phyloP scores from a whole-genome alignment of 2,329 filamentous ascomycete species.

The Dothideomycetes sp. region DNA sequence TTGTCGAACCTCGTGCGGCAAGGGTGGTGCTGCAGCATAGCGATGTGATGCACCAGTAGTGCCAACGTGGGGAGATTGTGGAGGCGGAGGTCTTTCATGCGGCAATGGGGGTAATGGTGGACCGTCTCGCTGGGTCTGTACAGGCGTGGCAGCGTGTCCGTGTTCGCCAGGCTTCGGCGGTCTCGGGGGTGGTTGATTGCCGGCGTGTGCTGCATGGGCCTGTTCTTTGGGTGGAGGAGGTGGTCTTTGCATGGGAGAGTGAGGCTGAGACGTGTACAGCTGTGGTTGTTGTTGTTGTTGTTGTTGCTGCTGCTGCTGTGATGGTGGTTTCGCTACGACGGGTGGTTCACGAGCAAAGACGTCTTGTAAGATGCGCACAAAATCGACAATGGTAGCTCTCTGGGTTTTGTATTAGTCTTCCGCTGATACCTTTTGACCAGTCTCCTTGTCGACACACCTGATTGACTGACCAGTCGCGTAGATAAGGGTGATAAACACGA shows the following conservation, averaged over 20 bases:
- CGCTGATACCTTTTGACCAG: too few relatives aligned
- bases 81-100: slow-evolving; percentile 17
- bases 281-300: slow-evolving; percentile 62
- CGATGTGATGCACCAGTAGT: slow-evolving; percentile 12
- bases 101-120: slow-evolving; percentile 29
- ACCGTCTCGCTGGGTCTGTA: slow-evolving; percentile 17
- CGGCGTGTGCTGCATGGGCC: slow-evolving; percentile 11
- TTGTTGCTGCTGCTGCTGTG: slow-evolving; percentile 32
- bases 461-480: slow-evolving; percentile 86
- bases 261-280: too few relatives aligned
- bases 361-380: slow-evolving; percentile 71
- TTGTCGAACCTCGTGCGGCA: slow-evolving; percentile 4
- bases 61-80: slow-evolving; percentile 20
- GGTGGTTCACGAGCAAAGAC: slow-evolving; percentile 93
- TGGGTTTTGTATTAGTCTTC: too few relatives aligned
- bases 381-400: slow-evolving; percentile 79
- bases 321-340: slow-evolving; percentile 63
- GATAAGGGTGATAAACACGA: slow-evolving; percentile 88
- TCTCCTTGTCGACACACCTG: too few relatives aligned
- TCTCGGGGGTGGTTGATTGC: slow-evolving; percentile 35
- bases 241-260: slow-evolving; percentile 32
- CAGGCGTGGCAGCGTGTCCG: slow-evolving; percentile 15
- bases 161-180: slow-evolving; percentile 45
- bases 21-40: slow-evolving; percentile 2
- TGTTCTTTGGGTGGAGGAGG: slow-evolving; percentile 29